A percentile compares a stretch with the other conserved stretches of the same genome.
Evolutionary conservation across 306 rosid species (phyloP).

Genomic region (Hippophae rhamnoides): DNA sequence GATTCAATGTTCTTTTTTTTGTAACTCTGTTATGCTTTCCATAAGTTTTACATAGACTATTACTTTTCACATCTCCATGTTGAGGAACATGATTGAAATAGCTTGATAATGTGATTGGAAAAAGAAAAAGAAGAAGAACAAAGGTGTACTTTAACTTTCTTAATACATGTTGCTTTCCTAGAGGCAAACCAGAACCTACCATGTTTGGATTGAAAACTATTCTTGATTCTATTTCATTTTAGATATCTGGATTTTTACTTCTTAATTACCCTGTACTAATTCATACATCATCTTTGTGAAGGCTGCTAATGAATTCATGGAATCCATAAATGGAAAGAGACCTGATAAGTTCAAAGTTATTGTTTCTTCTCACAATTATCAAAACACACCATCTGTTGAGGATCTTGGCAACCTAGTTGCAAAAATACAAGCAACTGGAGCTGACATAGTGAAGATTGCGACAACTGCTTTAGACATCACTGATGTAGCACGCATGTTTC

Average conservation of each 20-base stretch:
- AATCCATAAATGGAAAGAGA: constrained; percentile 53
- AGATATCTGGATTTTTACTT: constrained; percentile 13
- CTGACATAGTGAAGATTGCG: constrained; percentile 90
- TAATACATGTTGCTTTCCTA: too few relatives aligned
- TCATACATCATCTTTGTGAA: constrained; percentile 29
- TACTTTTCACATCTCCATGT: too few relatives aligned
- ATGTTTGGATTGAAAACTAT: not conserved
- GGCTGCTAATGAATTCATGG: constrained; percentile 71
- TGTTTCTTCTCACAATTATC: constrained; percentile 91
- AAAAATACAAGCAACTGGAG: constrained; percentile 77
- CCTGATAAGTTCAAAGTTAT: constrained; percentile 55
- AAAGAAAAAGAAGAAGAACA: too few relatives aligned
- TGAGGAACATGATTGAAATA: too few relatives aligned
- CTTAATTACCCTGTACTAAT: constrained; percentile 15
- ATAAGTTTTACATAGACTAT: too few relatives aligned
- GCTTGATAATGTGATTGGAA: too few relatives aligned
- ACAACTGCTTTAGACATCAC: constrained; percentile 81
- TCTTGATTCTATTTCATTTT: constrained; percentile 2
- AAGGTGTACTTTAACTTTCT: too few relatives aligned
- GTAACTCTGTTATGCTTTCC: too few relatives aligned
- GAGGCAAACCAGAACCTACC: too few relatives aligned
- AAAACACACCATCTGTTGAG: constrained; percentile 70
- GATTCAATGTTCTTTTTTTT: too few relatives aligned
- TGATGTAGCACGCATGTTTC: constrained; percentile 71
- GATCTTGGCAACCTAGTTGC: constrained; percentile 88